A percentile compares a stretch with the other conserved stretches of the same genome.
phyloP scores from a whole-genome alignment of 1,284 basidiomycete genomes.

The Trametes pubescens region DNA sequence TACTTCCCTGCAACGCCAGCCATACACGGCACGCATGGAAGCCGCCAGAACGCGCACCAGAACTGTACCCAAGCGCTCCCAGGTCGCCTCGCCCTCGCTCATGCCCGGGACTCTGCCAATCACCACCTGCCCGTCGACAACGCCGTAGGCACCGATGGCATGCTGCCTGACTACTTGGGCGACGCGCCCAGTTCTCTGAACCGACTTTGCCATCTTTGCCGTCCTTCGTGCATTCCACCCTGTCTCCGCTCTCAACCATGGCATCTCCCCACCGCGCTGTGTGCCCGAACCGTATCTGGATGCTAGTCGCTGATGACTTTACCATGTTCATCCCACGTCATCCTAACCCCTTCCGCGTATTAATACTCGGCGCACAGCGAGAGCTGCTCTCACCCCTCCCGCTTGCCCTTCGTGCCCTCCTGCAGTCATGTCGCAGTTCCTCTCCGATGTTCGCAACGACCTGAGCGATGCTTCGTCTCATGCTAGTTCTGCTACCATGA shows the following conservation, averaged over 20 bases:
- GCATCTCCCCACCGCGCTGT: neutral
- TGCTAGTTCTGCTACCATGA: neutral
- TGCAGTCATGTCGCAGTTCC: neutral
- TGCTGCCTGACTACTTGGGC: neutral
- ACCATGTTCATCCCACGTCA: neutral
- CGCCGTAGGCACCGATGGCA: neutral
- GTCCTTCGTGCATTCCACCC: neutral
- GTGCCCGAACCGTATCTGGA: neutral
- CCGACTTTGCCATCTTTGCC: neutral
- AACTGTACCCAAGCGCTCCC: neutral
- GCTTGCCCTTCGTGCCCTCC: neutral
- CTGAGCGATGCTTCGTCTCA: neutral
- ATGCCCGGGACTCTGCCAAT: neutral
- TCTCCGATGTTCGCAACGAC: neutral
- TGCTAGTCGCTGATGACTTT: neutral
- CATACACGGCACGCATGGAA: conserved; percentile 2
- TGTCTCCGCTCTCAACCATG: neutral
- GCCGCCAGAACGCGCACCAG: neutral
- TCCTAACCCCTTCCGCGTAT: neutral
- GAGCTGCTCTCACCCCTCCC: neutral
- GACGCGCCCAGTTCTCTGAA: neutral
- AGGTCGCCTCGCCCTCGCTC: neutral
- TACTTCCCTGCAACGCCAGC: neutral
- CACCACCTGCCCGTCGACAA: neutral
- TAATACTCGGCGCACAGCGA: neutral